phyloP scores from a whole-genome alignment of 345 rosid species.

The Camelina neglecta region DNA sequence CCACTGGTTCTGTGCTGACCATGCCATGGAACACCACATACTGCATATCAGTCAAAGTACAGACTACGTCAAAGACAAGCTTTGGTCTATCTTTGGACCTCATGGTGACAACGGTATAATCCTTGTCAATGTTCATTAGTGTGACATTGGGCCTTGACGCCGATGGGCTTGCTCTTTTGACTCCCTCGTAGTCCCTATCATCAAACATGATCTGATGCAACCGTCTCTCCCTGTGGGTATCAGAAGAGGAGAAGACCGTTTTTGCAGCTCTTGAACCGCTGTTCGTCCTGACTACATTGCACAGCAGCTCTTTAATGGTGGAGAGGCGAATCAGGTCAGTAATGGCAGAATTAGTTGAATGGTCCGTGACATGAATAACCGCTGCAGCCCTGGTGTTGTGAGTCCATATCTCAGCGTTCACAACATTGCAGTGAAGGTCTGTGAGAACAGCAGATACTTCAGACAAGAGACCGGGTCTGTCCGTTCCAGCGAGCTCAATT shows the following conservation, averaged over 20 bases:
- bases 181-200: conserved; percentile 86
- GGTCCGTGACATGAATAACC: conserved; percentile 76
- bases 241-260: conserved; percentile 66
- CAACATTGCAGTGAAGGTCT: conserved; percentile 81
- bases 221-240: conserved; percentile 74
- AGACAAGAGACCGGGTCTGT: conserved; percentile 88
- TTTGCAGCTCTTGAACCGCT: conserved; percentile 66
- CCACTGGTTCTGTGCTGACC: conserved; percentile 70
- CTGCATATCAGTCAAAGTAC: conserved; percentile 95
- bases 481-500: conserved; percentile 80
- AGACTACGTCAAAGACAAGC: conserved; percentile 78
- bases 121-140: conserved; percentile 72
- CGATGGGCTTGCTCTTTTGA: conserved; percentile 50
- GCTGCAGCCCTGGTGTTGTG: conserved; percentile 96
- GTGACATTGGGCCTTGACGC: conserved; percentile 68
- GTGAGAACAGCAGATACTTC: conserved; percentile 93
- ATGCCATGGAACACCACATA: conserved; percentile 90
- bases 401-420: conserved; percentile 92
- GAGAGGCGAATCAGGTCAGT: conserved; percentile 70
- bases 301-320: conserved; percentile 62
- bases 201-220: conserved; percentile 96
- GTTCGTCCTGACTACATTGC: conserved; percentile 66
- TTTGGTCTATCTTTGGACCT: conserved; percentile 86
- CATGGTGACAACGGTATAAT: conserved; percentile 83
- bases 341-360: conserved; percentile 61